phyloP scores from a whole-genome alignment of 495 filamentous ascomycete species.

The Aspergillus homomorphus region DNA sequence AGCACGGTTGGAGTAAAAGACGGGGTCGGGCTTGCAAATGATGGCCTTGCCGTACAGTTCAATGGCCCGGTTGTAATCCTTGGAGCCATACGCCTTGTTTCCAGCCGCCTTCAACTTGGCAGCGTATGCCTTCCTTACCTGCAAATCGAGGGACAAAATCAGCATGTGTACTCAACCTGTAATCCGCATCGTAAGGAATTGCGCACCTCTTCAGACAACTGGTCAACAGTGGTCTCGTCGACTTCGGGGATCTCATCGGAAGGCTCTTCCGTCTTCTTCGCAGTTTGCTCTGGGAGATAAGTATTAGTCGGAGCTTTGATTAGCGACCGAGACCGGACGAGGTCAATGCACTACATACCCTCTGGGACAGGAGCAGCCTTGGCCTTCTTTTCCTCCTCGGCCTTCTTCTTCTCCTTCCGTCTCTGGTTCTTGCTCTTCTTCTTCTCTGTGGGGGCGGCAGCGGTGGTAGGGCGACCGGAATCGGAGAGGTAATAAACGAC shows the following conservation, averaged over 20 bases:
- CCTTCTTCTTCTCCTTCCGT: conserved; percentile 60
- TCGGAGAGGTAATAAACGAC: conserved; percentile 81
- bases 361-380: conserved; percentile 44
- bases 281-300: conserved; percentile 35
- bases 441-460: conserved; percentile 32
- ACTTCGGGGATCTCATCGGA: conserved; percentile 83
- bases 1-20: conserved; percentile 98
- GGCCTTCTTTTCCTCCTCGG: conserved; percentile 65
- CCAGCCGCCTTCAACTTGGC: conserved; percentile 89
- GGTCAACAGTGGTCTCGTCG: conserved; percentile 68
- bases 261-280: conserved; percentile 57
- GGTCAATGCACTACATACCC: conserved; percentile 28
- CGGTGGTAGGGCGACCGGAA: conserved; percentile 31
- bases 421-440: conserved; percentile 64
- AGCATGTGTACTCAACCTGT: conserved; percentile 12
- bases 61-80: conserved; percentile 89
- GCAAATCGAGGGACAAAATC: conserved; percentile 1
- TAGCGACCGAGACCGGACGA: neutral
- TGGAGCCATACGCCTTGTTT: conserved; percentile 92
- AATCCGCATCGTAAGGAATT: conserved; percentile 7
- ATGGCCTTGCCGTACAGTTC: conserved; percentile 93
- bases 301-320: conserved; percentile 18
- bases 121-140: conserved; percentile 72
- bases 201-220: conserved; percentile 64
- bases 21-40: conserved; percentile 92